Evolutionary conservation across 495 filamentous ascomycete species (phyloP).

Genomic region (Aspergillus ostianus): DNA sequence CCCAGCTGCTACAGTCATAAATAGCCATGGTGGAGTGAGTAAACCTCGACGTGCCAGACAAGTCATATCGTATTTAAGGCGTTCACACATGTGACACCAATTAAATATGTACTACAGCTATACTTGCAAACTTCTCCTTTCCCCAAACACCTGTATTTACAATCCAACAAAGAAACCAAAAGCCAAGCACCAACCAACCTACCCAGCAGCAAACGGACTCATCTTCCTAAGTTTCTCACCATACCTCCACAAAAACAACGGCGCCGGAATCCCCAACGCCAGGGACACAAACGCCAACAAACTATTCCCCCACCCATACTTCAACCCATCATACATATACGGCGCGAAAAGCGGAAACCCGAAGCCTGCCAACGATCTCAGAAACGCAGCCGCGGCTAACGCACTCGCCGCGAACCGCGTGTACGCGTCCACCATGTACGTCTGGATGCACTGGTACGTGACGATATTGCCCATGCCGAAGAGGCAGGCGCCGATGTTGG

Average conservation of each 20-base stretch:
- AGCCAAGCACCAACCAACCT: background rate
- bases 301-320: constrained; percentile 67
- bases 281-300: constrained; percentile 55
- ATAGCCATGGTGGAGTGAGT: too few species aligned
- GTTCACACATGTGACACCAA: too few species aligned
- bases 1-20: too few species aligned
- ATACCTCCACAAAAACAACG: constrained; percentile 60
- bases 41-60: too few species aligned
- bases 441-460: constrained; percentile 68
- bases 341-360: constrained; percentile 77
- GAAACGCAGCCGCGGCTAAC: constrained; percentile 61
- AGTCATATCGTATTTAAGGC: too few species aligned
- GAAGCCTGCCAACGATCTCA: constrained; percentile 69
- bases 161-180: background rate
- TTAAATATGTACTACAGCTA: too few species aligned
- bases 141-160: background rate
- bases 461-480: constrained; percentile 61
- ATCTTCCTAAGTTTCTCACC: constrained; percentile 55
- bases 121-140: too few species aligned
- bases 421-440: constrained; percentile 77
- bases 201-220: constrained; percentile 66
- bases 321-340: constrained; percentile 54
- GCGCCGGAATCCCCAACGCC: constrained; percentile 56
- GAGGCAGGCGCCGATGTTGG: constrained; percentile 64
- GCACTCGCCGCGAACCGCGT: constrained; percentile 72